These are phyloP conservation scores for Rubia tinctorum DNA, from an alignment of 305 asterid species.

Conservation along the genomic window DNA sequence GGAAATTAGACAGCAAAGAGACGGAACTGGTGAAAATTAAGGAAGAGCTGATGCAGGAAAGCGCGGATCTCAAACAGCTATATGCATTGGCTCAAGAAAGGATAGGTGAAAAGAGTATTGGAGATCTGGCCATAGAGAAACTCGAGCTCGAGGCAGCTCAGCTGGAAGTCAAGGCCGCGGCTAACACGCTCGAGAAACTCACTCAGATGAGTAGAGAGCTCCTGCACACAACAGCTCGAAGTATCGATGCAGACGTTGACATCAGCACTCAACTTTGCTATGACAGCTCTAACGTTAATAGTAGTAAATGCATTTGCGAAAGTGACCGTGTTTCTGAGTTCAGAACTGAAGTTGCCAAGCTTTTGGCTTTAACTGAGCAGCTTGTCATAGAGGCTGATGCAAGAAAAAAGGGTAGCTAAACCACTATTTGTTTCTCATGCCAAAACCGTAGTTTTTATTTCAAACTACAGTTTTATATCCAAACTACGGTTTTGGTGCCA, in stretches of 20 bases:
- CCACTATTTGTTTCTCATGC: not conserved
- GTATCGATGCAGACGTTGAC: slow-evolving; percentile 35
- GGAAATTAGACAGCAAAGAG: slow-evolving; percentile 51
- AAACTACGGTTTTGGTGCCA: too few relatives aligned
- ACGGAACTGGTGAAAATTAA: slow-evolving; percentile 52
- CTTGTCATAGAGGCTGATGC: slow-evolving; percentile 58
- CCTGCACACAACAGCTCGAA: slow-evolving; percentile 35
- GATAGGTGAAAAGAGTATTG: slow-evolving; percentile 49
- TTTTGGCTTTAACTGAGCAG: slow-evolving; percentile 57
- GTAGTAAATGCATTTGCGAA: slow-evolving; percentile 4
- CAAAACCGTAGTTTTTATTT: too few relatives aligned
- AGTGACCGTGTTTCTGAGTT: slow-evolving; percentile 40
- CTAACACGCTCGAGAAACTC: slow-evolving; percentile 56
- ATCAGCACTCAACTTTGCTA: slow-evolving; percentile 12
- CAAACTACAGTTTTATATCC: too few relatives aligned
- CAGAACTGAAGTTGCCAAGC: slow-evolving; percentile 53
- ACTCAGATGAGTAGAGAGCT: slow-evolving; percentile 68
- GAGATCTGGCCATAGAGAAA: slow-evolving; percentile 62
- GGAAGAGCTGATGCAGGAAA: slow-evolving; percentile 41
- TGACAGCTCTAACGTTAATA: slow-evolving; percentile 18
- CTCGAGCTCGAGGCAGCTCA: slow-evolving; percentile 75
- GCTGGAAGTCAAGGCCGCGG: slow-evolving; percentile 78
- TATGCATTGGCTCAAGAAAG: slow-evolving; percentile 54
- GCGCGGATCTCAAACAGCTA: slow-evolving; percentile 45
- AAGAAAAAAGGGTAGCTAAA: slow-evolving; percentile 20